Evolutionary conservation across 2,329 filamentous ascomycete genomes (phyloP).

Genomic region (Colletotrichum phormii): DNA sequence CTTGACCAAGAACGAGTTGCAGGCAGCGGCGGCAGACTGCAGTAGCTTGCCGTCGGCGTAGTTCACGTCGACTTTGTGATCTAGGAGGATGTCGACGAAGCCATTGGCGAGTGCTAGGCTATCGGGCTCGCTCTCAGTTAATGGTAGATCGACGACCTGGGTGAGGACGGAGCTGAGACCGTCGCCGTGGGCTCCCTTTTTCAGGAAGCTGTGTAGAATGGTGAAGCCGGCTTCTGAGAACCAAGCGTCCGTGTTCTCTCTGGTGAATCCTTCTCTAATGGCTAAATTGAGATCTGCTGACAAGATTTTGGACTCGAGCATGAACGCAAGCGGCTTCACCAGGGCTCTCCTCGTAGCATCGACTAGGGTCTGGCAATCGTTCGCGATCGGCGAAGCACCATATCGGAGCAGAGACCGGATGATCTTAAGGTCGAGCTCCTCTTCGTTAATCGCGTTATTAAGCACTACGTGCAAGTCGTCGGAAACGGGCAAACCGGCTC

Average conservation of each 20-base stretch:
- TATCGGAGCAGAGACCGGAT: slow-evolving; percentile 43
- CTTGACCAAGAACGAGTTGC: slow-evolving; percentile 60
- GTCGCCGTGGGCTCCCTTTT: slow-evolving; percentile 60
- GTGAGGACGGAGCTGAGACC: slow-evolving; percentile 59
- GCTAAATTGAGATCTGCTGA: slow-evolving; percentile 56
- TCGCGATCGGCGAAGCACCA: slow-evolving; percentile 63
- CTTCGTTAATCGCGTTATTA: slow-evolving; percentile 64
- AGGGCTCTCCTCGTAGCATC: slow-evolving; percentile 58
- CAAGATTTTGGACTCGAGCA: slow-evolving; percentile 56
- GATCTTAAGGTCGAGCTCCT: slow-evolving; percentile 46
- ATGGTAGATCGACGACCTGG: slow-evolving; percentile 57
- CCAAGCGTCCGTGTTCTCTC: slow-evolving; percentile 56
- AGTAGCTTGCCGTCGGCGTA: slow-evolving; percentile 62
- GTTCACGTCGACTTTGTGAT: slow-evolving; percentile 59
- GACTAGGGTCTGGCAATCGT: slow-evolving; percentile 64
- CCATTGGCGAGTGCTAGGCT: slow-evolving; percentile 53
- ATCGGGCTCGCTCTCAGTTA: slow-evolving; percentile 42
- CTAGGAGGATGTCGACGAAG: slow-evolving; percentile 58
- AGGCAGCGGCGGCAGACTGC: slow-evolving; percentile 63
- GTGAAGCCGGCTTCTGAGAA: slow-evolving; percentile 59
- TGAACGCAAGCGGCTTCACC: slow-evolving; percentile 52
- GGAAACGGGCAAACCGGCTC: slow-evolving; percentile 59
- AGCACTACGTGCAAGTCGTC: slow-evolving; percentile 64
- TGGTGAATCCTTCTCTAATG: slow-evolving; percentile 58
- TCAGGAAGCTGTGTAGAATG: slow-evolving; percentile 60